Evolutionary conservation across 2,329 filamentous ascomycete species (phyloP).

Genomic region (Arthrobotrys pseudoclavata): DNA sequence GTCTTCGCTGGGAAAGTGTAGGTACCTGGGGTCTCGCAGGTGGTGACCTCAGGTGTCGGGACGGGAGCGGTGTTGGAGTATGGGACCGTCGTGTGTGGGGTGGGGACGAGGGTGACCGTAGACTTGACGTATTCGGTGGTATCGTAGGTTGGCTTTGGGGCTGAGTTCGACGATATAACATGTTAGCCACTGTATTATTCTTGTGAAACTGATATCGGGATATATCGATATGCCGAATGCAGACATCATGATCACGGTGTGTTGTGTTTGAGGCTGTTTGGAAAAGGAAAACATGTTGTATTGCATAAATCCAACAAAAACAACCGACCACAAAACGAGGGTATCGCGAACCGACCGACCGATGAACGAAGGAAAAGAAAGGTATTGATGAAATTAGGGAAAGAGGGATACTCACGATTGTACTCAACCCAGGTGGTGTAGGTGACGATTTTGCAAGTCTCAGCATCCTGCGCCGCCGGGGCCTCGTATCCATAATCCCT

Average conservation of each 20-base stretch:
- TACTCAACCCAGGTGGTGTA: conserved; percentile 60
- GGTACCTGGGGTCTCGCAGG: conserved; percentile 76
- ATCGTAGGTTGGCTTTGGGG: conserved; percentile 58
- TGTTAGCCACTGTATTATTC: conserved; percentile 5
- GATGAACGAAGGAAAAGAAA: too few relatives aligned
- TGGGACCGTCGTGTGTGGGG: conserved; percentile 60
- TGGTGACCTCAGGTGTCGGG: conserved; percentile 69
- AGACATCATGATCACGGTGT: conserved; percentile 1
- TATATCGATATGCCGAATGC: too few relatives aligned
- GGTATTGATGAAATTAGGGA: too few relatives aligned
- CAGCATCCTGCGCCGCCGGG: conserved; percentile 51
- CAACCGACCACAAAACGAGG: not conserved
- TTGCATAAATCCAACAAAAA: conserved; percentile 31
- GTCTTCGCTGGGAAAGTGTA: conserved; percentile 84
- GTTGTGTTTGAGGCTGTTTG: not conserved
- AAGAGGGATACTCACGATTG: conserved; percentile 43
- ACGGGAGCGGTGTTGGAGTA: conserved; percentile 64
- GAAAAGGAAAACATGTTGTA: conserved; percentile 13
- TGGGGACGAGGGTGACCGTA: conserved; percentile 53
- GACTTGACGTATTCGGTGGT: conserved; percentile 59
- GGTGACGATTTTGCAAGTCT: conserved; percentile 59
- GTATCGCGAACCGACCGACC: not conserved
- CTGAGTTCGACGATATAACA: not conserved
- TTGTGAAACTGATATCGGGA: too few relatives aligned
- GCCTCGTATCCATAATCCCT: conserved; percentile 57